Conservation (phyloP, 1,284 basidiomycete species). For the Cutaneotrichosporon mucoides region DNA sequence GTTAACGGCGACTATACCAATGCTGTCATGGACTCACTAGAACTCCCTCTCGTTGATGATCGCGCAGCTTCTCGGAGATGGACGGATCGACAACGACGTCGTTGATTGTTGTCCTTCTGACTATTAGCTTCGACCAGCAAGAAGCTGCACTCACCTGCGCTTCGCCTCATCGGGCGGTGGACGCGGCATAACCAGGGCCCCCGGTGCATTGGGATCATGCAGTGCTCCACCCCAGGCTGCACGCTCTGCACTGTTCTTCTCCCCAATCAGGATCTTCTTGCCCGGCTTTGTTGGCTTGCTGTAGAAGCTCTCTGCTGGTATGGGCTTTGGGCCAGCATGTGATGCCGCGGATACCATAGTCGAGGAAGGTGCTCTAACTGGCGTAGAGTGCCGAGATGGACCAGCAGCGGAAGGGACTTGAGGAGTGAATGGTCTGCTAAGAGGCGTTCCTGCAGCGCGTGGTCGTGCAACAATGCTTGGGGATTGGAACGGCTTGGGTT, state of each 20-base stretch:
- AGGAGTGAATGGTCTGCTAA: neutral
- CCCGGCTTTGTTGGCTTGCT: slow-evolving; percentile 17
- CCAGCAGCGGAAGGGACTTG: neutral
- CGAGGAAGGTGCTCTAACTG: neutral
- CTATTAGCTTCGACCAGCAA: neutral
- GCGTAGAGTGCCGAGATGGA: neutral
- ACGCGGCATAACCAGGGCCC: slow-evolving; percentile 80
- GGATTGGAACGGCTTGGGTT: slow-evolving; percentile 32
- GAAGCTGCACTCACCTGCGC: slow-evolving; percentile 57
- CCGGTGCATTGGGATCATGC: slow-evolving; percentile 64
- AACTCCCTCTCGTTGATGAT: slow-evolving; percentile 85
- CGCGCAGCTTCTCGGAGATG: slow-evolving; percentile 69
- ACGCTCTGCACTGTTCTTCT: slow-evolving; percentile 37
- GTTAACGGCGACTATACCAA: slow-evolving; percentile 7
- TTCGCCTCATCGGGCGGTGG: slow-evolving; percentile 72
- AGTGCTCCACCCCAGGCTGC: slow-evolving; percentile 29
- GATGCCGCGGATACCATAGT: neutral
- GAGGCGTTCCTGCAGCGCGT: neutral
- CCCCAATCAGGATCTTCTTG: slow-evolving; percentile 36
- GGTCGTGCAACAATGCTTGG: slow-evolving; percentile 14
- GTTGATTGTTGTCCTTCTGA: slow-evolving; percentile 53
- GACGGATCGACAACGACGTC: slow-evolving; percentile 90
- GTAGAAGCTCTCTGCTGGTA: slow-evolving; percentile 30
- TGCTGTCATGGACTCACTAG: slow-evolving; percentile 27
- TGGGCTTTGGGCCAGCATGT: neutral